These are phyloP conservation scores for Phytophthora idaei DNA, from an alignment of 352 stramenopile species.

Conservation along the genomic window DNA sequence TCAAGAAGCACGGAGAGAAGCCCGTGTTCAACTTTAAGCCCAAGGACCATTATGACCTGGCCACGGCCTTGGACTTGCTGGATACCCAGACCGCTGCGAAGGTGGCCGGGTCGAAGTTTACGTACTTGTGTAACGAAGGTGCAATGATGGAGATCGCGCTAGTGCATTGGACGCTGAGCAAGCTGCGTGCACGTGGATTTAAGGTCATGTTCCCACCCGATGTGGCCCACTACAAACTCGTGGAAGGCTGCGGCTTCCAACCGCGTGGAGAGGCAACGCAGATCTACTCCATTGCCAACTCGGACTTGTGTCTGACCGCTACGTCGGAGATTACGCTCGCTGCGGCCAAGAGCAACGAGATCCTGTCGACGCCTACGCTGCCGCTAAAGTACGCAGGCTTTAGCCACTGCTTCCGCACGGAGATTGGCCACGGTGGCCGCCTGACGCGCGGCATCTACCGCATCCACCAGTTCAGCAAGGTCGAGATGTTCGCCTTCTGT, in stretches of 20 bases:
- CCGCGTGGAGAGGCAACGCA: slow-evolving; percentile 86
- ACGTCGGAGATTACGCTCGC: slow-evolving; percentile 91
- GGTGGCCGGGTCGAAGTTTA: slow-evolving; percentile 85
- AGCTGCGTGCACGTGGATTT: slow-evolving; percentile 73
- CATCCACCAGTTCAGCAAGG: slow-evolving; percentile 92
- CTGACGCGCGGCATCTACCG: slow-evolving; percentile 85
- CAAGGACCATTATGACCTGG: slow-evolving; percentile 78
- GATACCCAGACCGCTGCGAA: slow-evolving; percentile 74
- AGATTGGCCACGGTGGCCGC: slow-evolving; percentile 81
- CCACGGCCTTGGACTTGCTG: slow-evolving; percentile 66
- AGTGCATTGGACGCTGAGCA: slow-evolving; percentile 79
- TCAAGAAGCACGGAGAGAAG: slow-evolving; percentile 63
- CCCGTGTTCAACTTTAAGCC: slow-evolving; percentile 60
- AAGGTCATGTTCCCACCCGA: slow-evolving; percentile 81
- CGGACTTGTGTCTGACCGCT: slow-evolving; percentile 82
- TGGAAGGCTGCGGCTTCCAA: slow-evolving; percentile 88
- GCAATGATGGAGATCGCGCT: slow-evolving; percentile 89
- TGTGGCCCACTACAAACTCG: slow-evolving; percentile 80
- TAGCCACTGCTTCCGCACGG: slow-evolving; percentile 89
- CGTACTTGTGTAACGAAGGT: slow-evolving; percentile 85
- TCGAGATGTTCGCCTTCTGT: slow-evolving; percentile 90
- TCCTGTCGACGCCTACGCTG: slow-evolving; percentile 57
- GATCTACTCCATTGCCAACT: slow-evolving; percentile 87
- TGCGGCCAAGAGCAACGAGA: slow-evolving; percentile 75
- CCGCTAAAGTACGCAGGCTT: slow-evolving; percentile 83